A percentile compares a stretch with the other conserved stretches of the same genome.
These are phyloP conservation scores for Scutellaria baicalensis DNA, from an alignment of 257 asterid genomes.

Conservation along the genomic window DNA sequence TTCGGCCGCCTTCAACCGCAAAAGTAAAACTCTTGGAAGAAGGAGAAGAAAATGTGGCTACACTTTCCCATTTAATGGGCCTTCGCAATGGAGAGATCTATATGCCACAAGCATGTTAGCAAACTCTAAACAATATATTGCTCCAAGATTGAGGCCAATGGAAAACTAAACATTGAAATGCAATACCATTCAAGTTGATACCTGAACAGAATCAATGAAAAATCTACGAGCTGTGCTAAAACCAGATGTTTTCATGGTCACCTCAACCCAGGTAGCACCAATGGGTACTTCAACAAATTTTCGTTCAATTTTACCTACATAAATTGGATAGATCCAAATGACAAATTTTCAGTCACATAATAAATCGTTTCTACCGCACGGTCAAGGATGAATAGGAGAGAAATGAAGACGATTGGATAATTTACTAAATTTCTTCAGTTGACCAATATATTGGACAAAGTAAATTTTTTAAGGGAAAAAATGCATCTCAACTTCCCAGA, in stretches of 20 bases:
- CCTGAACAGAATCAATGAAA: constrained; percentile 86
- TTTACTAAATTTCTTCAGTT: neutral
- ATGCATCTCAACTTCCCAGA: neutral
- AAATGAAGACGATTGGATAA: neutral
- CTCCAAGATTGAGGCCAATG: neutral
- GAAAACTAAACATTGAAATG: constrained; percentile 6
- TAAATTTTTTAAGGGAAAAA: constrained; percentile 4
- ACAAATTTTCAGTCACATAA: constrained; percentile 7
- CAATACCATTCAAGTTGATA: constrained; percentile 19
- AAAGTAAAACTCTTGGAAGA: constrained; percentile 83
- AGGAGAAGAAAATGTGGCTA: constrained; percentile 83
- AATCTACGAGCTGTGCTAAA: constrained; percentile 83
- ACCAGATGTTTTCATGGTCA: constrained; percentile 77
- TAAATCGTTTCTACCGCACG: neutral
- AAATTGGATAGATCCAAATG: constrained; percentile 11
- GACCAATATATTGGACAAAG: neutral
- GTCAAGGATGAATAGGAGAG: constrained; percentile 7
- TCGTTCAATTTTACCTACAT: constrained; percentile 78
- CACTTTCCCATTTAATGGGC: constrained; percentile 89
- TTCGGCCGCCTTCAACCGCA: constrained; percentile 79
- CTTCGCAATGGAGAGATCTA: constrained; percentile 86
- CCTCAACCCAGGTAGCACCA: constrained; percentile 98
- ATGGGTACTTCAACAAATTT: constrained; percentile 81
- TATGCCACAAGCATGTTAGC: constrained; percentile 27
- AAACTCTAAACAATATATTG: constrained; percentile 10